Evolutionary conservation across 164 flowering plant genomes (phyloP).

Genomic region (Chloranthus sessilifolius): DNA sequence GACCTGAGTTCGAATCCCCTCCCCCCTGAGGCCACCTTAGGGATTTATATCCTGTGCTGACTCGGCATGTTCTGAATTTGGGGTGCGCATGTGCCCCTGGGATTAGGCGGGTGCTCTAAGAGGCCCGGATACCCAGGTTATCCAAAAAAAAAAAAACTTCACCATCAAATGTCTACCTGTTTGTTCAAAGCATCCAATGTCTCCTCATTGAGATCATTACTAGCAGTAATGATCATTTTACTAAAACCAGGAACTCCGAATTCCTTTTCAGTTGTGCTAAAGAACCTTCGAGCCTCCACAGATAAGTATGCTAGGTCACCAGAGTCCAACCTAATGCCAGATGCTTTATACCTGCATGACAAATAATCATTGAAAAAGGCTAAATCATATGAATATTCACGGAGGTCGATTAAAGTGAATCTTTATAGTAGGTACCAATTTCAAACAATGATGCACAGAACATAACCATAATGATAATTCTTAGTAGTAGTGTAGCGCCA

Average conservation of each 20-base stretch:
- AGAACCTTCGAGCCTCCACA: constrained; percentile 75
- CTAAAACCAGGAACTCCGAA: constrained; percentile 75
- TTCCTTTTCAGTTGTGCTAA: constrained; percentile 67
- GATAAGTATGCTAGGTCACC: constrained; percentile 97
- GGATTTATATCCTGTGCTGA: too few species aligned
- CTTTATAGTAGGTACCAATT: too few species aligned
- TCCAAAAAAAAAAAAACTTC: background rate
- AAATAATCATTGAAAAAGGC: constrained; percentile 3
- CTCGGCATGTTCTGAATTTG: too few species aligned
- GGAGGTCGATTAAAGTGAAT: too few species aligned
- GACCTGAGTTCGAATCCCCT: too few species aligned
- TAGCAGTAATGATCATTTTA: constrained; percentile 76
- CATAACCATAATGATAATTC: too few species aligned
- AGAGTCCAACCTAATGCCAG: constrained; percentile 92
- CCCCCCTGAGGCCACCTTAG: too few species aligned
- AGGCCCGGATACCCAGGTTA: background rate
- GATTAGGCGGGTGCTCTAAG: too few species aligned
- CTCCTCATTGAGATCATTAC: constrained; percentile 99
- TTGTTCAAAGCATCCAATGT: constrained; percentile 96
- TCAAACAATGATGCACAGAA: too few species aligned
- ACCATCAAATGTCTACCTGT: constrained; percentile 47
- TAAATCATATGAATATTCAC: too few species aligned
- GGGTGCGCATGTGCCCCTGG: too few species aligned
- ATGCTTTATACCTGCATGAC: constrained; percentile 84
- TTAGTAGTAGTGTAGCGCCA: too few species aligned